Evolutionary conservation across 2,329 filamentous ascomycete genomes (phyloP).

Genomic region (Dendrostoma leiphaemia): DNA sequence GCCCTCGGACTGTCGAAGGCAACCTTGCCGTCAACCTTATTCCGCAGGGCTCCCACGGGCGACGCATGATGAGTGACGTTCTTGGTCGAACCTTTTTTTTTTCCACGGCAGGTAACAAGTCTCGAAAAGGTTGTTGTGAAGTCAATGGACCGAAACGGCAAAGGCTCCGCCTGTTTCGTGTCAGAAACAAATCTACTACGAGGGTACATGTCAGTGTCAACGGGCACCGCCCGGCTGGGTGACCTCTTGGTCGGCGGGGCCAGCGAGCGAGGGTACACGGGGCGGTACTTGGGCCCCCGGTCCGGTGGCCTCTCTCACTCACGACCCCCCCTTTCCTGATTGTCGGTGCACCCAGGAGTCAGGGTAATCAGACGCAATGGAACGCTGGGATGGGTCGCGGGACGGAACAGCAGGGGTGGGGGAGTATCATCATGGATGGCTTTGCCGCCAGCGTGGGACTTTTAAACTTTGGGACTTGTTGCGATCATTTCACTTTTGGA

Average conservation of each 20-base stretch:
- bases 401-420: slow-evolving; percentile 3
- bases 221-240: background rate
- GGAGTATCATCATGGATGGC: slow-evolving; percentile 7
- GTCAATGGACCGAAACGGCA: background rate
- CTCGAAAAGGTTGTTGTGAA: background rate
- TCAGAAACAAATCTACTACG: background rate
- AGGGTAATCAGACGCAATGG: background rate
- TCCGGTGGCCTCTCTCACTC: background rate
- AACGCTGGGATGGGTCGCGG: slow-evolving; percentile 3
- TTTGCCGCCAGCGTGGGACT: slow-evolving; percentile 11
- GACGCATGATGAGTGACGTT: background rate
- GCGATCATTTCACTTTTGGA: slow-evolving; percentile 13
- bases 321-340: background rate
- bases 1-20: no score
- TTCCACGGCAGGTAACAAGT: background rate
- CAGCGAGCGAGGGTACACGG: slow-evolving; percentile 5
- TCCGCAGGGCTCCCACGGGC: background rate
- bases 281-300: background rate
- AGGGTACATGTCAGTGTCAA: background rate
- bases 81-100: background rate
- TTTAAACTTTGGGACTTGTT: slow-evolving; percentile 19
- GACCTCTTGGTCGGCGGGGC: slow-evolving; percentile 6
- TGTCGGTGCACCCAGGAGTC: background rate
- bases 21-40: background rate
- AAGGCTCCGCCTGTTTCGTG: background rate